Base-by-base conservation (phyloP, 2,329 filamentous ascomycete species). In the Epichloe baconii region DNA sequence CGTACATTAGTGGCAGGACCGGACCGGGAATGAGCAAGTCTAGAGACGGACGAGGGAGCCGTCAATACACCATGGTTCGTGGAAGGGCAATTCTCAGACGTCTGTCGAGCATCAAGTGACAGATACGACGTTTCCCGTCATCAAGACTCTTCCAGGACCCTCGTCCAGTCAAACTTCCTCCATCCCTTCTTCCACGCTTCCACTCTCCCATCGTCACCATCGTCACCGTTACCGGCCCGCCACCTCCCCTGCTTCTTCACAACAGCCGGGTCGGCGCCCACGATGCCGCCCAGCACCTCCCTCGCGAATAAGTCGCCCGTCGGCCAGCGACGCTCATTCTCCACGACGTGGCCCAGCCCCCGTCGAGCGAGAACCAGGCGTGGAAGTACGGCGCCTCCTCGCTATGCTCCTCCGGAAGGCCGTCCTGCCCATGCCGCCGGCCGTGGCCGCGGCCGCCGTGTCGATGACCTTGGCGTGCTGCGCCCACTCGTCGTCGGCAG, bases 371-470 rank as follows among this genome's bases (percentile, higher is more conserved):
- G 64, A 97, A 97, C 90, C 91, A 98, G 19, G 84, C 91, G 66
- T 98, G 93, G 62, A 98, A 98, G 66, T 98, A 98, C 0, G 94
- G 91, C 86, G 94, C 91, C 71, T 98, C 91, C 94, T 95, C 12
- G 87, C 88, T 54, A 98, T 74, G 19, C 79, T 85, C 52, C 82
- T 77, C 1, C 91, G 78, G 66, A 98, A 98, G 1, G 93, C 90
- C 49, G 78, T 68, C 61, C 86, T 86, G 0, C 91, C 93, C 55
- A 88, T 66, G 0, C 86, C 87, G 4, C 80, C 75, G 2, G 74
- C 68, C 0, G 35, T 15, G 5, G 80, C 77, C 36, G 72, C 72
- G 54, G 81, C 80, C 3, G 76, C 78, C 0, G 93, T 98, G 66
- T 97, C 90, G 55, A 98, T 95, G 55, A 98, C 74, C 64, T 95